These are phyloP conservation scores for Phyllosticta citrichinensis DNA, from an alignment of 2,329 filamentous ascomycete species.

Conservation along the genomic window DNA sequence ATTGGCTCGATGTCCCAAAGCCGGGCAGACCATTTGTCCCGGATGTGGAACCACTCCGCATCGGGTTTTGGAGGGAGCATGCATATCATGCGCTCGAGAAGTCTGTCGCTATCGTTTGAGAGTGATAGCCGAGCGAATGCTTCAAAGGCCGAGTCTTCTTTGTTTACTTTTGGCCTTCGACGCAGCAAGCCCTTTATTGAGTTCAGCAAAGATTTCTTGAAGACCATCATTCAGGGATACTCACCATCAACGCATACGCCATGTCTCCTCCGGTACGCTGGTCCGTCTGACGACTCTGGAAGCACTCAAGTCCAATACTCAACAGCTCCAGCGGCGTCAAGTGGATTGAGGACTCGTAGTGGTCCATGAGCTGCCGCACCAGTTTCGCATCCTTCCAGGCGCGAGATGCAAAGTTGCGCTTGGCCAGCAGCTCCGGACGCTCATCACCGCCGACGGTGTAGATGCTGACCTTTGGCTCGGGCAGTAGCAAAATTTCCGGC, in stretches of 20 bases:
- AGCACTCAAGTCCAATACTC: slow-evolving; percentile 3
- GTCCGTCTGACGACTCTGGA: neutral
- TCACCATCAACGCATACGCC: neutral
- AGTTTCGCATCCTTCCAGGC: neutral
- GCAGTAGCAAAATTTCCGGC: neutral
- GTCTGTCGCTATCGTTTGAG: slow-evolving; percentile 1
- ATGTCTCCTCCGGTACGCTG: neutral
- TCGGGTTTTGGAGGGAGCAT: slow-evolving; percentile 25
- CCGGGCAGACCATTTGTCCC: slow-evolving; percentile 32
- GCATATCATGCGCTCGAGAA: slow-evolving; percentile 24
- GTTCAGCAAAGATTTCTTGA: neutral
- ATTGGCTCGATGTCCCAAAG: slow-evolving; percentile 38
- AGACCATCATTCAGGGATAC: neutral
- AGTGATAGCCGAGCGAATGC: slow-evolving; percentile 3
- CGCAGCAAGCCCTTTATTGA: neutral
- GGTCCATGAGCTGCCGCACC: neutral
- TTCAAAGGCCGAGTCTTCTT: neutral
- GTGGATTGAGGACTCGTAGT: neutral
- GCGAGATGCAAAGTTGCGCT: slow-evolving; percentile 6
- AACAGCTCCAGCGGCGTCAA: neutral
- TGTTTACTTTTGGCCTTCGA: neutral
- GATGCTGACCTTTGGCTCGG: neutral
- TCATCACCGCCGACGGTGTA: neutral
- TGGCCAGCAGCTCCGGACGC: neutral
- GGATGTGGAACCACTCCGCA: slow-evolving; percentile 32